Percentiles rank a stretch among this genome's conserved stretches.
phyloP scores from a whole-genome alignment of 2,329 filamentous ascomycete genomes.

The Trichophyton schoenleinii region DNA sequence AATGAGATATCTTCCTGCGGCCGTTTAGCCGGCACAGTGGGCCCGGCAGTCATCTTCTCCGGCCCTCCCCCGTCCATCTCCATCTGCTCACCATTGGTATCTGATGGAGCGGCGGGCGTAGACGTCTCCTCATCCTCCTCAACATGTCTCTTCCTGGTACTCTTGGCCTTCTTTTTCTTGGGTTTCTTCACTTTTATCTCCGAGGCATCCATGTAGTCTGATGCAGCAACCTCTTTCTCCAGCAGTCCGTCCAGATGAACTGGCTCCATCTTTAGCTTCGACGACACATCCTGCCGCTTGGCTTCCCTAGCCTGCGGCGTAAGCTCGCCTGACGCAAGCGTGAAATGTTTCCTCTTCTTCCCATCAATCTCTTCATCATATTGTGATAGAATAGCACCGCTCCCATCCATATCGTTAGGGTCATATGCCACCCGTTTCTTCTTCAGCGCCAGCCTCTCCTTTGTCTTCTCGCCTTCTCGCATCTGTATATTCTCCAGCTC shows the following conservation, averaged over 20 bases:
- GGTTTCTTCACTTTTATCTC: constrained; percentile 90
- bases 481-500: constrained; percentile 49
- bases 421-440: constrained; percentile 86
- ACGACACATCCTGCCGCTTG: constrained; percentile 42
- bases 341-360: constrained; percentile 81
- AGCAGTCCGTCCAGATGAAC: constrained; percentile 60
- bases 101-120: constrained; percentile 11
- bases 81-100: constrained; percentile 47
- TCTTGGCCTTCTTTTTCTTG: constrained; percentile 72
- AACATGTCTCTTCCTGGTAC: constrained; percentile 55
- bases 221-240: constrained; percentile 51
- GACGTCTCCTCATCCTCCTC: constrained; percentile 43
- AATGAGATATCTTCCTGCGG: constrained; percentile 56
- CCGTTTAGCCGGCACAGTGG: constrained; percentile 45
- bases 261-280: constrained; percentile 52
- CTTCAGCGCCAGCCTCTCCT: constrained; percentile 68
- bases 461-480: constrained; percentile 30
- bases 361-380: constrained; percentile 93
- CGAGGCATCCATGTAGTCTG: constrained; percentile 78
- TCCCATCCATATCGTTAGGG: constrained; percentile 57
- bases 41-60: constrained; percentile 15
- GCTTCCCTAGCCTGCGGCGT: constrained; percentile 51
- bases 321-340: constrained; percentile 64
- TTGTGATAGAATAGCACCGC: constrained; percentile 63
- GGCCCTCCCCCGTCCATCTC: constrained; percentile 54